These are phyloP conservation scores for Canavalia ensiformis DNA, from an alignment of 306 rosid genomes.

Conservation along the genomic window DNA sequence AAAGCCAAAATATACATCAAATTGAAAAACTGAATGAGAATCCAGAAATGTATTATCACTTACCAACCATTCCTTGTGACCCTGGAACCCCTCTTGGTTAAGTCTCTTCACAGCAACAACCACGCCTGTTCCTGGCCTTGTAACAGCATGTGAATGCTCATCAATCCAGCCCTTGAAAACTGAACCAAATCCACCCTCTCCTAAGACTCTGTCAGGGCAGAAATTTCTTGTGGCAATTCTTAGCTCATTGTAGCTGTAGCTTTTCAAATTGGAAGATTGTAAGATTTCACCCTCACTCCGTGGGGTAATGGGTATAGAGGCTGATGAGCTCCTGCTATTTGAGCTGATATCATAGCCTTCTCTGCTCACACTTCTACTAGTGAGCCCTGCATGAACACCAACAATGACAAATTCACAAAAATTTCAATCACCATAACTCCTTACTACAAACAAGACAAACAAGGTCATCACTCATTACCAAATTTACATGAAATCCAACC, in stretches of 20 bases:
- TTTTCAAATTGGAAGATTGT: slow-evolving; percentile 65
- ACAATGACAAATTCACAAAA: slow-evolving; percentile 21
- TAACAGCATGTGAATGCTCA: slow-evolving; percentile 64
- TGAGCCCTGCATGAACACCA: slow-evolving; percentile 56
- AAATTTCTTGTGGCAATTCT: slow-evolving; percentile 75
- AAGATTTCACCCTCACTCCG: slow-evolving; percentile 77
- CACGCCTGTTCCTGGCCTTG: slow-evolving; percentile 74
- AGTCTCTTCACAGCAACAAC: slow-evolving; percentile 89
- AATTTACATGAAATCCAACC: slow-evolving; percentile 12
- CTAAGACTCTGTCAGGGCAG: slow-evolving; percentile 80
- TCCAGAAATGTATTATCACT: slow-evolving; percentile 37
- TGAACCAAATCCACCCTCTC: slow-evolving; percentile 95
- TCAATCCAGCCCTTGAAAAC: slow-evolving; percentile 94
- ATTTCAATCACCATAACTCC: slow-evolving; percentile 21
- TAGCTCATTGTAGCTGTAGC: slow-evolving; percentile 68
- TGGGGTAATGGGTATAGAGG: slow-evolving; percentile 62
- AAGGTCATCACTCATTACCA: slow-evolving; percentile 22
- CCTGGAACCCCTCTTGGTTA: slow-evolving; percentile 84
- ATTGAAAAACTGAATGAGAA: neutral
- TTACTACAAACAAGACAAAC: slow-evolving; percentile 21
- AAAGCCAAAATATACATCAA: neutral
- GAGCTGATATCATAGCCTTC: slow-evolving; percentile 53
- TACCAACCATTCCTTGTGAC: slow-evolving; percentile 95
- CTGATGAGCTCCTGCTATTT: slow-evolving; percentile 58
- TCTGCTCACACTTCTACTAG: slow-evolving; percentile 59